Conservation (phyloP, 306 rosid species). For the Mimosa pudica region DNA sequence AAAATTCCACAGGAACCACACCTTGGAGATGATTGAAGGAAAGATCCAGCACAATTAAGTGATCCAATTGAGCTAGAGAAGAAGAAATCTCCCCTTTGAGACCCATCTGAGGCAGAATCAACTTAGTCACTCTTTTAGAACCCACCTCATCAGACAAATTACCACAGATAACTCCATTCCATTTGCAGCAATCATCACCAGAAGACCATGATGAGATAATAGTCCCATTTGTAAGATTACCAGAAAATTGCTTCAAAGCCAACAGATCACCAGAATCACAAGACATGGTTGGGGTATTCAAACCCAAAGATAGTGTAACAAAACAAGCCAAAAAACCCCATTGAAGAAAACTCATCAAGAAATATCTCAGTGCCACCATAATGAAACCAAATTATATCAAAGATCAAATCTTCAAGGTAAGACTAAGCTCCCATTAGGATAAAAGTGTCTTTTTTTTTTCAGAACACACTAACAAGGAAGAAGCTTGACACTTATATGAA, state of each 20-base stretch:
- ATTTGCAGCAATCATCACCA: slow-evolving; percentile 54
- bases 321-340: slow-evolving; percentile 51
- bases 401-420: slow-evolving; percentile 34
- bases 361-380: slow-evolving; percentile 36
- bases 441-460: slow-evolving; percentile 30
- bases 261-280: slow-evolving; percentile 50
- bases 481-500: slow-evolving; percentile 7
- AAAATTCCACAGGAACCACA: slow-evolving; percentile 49
- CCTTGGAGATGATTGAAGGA: slow-evolving; percentile 57
- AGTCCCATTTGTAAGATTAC: slow-evolving; percentile 48
- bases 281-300: slow-evolving; percentile 26
- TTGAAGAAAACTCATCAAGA: slow-evolving; percentile 41
- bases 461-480: slow-evolving; percentile 8
- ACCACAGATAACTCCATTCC: slow-evolving; percentile 63
- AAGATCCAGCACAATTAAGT: slow-evolving; percentile 49
- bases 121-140: slow-evolving; percentile 48
- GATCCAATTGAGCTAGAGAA: slow-evolving; percentile 48
- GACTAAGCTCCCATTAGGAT: slow-evolving; percentile 36
- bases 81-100: slow-evolving; percentile 51
- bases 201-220: slow-evolving; percentile 44
- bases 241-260: slow-evolving; percentile 59
- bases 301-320: slow-evolving; percentile 41
- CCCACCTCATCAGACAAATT: slow-evolving; percentile 36
- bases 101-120: slow-evolving; percentile 49
- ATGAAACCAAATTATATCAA: slow-evolving; percentile 39